These are phyloP conservation scores for Wickerhamomyces sp. DNA, from an alignment of 1,139 yeast genomes.

Conservation along the genomic window DNA sequence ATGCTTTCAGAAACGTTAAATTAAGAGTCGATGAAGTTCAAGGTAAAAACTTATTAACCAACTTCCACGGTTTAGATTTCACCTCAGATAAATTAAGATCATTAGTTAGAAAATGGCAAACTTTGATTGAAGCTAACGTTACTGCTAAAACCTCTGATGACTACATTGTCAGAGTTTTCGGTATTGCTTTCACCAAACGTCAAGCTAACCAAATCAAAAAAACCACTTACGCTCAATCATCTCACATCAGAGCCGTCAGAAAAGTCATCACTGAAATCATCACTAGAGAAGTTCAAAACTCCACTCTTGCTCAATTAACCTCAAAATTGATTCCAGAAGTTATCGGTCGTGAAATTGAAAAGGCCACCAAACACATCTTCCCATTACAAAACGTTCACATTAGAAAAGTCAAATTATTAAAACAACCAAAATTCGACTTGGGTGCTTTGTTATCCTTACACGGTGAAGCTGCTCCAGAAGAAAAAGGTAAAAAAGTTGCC, in stretches of 20 bases:
- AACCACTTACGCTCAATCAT: constrained; percentile 87
- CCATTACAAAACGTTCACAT: constrained; percentile 90
- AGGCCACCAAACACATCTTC: constrained; percentile 78
- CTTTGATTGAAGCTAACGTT: constrained; percentile 86
- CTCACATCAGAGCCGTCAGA: constrained; percentile 81
- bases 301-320: constrained; percentile 82
- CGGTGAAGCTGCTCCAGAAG: constrained; percentile 83
- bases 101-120: constrained; percentile 91
- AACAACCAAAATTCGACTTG: constrained; percentile 88
- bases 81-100: constrained; percentile 89
- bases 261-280: constrained; percentile 85
- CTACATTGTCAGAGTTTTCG: constrained; percentile 83
- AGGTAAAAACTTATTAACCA: constrained; percentile 88
- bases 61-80: constrained; percentile 94
- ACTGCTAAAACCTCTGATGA: constrained; percentile 91
- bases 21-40: constrained; percentile 91
- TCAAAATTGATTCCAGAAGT: constrained; percentile 89
- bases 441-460: constrained; percentile 86
- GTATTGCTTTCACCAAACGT: constrained; percentile 91
- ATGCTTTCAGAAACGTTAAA: constrained; percentile 84
- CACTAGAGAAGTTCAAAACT: constrained; percentile 80
- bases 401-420: constrained; percentile 87
- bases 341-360: constrained; percentile 86
- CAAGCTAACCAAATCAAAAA: constrained; percentile 86
- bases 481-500: constrained; percentile 87